phyloP scores from a whole-genome alignment of 768 basidiomycete genomes.

The Boletus eberwhitei region DNA sequence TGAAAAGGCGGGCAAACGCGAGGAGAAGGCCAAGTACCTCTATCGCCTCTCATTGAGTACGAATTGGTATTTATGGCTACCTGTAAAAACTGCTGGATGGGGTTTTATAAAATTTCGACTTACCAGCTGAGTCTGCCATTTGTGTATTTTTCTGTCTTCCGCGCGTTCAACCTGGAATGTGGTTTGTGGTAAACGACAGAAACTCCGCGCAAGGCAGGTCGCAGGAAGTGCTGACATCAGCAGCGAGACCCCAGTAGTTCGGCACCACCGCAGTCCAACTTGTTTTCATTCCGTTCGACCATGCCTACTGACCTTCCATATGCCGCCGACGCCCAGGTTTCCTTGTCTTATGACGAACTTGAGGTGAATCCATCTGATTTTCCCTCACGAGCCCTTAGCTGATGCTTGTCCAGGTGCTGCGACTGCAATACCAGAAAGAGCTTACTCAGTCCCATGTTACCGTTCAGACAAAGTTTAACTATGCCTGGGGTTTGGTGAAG shows the following conservation, averaged over 20 bases:
- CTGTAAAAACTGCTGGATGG: conserved; percentile 26
- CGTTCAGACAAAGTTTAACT: conserved; percentile 96
- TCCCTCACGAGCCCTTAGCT: background rate
- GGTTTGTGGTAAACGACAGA: conserved; percentile 22
- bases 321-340: conserved; percentile 91
- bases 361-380: conserved; percentile 48
- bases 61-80: conserved; percentile 26
- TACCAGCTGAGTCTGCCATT: conserved; percentile 57
- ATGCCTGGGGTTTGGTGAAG: conserved; percentile 95
- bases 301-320: conserved; percentile 89
- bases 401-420: conserved; percentile 58
- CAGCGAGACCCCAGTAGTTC: conserved; percentile 10
- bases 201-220: conserved; percentile 14
- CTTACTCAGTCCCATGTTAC: conserved; percentile 79
- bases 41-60: conserved; percentile 31
- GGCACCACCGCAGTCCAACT: conserved; percentile 12
- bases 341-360: conserved; percentile 85
- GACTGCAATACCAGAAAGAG: conserved; percentile 88
- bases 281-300: conserved; percentile 14
- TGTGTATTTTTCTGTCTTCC: conserved; percentile 14
- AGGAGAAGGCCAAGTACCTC: conserved; percentile 35
- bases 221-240: conserved; percentile 26
- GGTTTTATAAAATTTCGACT: conserved; percentile 32
- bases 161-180: conserved; percentile 17
- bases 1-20: conserved; percentile 27